Conservation (phyloP, 331 rosid species). For the Malus hybrid region DNA sequence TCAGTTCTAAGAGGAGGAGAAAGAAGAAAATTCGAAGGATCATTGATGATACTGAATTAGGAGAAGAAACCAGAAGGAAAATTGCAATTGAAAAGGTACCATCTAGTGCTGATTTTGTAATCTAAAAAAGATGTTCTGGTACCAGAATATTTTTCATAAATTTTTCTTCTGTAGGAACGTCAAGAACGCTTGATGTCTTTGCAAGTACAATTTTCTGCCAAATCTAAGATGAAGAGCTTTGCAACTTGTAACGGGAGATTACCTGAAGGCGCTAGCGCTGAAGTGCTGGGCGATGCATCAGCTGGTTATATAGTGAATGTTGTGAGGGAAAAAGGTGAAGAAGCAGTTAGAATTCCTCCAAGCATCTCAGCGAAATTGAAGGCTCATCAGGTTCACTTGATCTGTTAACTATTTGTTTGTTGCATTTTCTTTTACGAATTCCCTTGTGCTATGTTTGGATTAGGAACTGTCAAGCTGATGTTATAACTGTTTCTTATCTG, state of each 20-base stretch:
- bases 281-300: constrained; percentile 72
- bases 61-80: constrained; percentile 92
- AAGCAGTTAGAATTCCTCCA: constrained; percentile 79
- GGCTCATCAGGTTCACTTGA: constrained; percentile 71
- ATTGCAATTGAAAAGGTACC: constrained; percentile 92
- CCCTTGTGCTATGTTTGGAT: background rate
- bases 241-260: constrained; percentile 54
- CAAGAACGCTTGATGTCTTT: constrained; percentile 86
- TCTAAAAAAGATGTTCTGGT: background rate
- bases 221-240: constrained; percentile 47
- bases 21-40: constrained; percentile 89
- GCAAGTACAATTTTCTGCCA: constrained; percentile 70
- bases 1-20: constrained; percentile 66
- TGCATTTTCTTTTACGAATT: background rate
- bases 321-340: constrained; percentile 94
- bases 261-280: constrained; percentile 64
- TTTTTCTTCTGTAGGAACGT: constrained; percentile 63
- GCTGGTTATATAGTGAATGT: constrained; percentile 90
- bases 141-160: background rate
- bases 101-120: background rate
- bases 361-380: constrained; percentile 87
- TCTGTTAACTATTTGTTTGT: background rate
- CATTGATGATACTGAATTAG: constrained; percentile 94
- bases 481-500: background rate
- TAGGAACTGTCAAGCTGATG: background rate